Evolutionary conservation across 2,329 filamentous ascomycete genomes (phyloP), one percentile per base, ranked within the genome.

Genomic region (Ascochyta rabiei): DNA sequence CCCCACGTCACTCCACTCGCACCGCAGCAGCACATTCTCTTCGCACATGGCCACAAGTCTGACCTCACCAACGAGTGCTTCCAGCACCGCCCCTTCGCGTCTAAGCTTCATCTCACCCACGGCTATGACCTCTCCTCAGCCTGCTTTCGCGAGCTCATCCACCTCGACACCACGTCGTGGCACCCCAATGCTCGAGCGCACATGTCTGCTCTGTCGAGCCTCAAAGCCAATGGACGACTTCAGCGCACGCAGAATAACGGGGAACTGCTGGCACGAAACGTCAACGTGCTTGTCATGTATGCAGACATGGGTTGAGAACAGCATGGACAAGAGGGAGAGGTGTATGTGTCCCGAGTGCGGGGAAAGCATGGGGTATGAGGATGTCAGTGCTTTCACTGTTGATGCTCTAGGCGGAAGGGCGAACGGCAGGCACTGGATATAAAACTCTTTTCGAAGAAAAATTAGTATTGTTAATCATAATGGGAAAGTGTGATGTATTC

Each of bases 311-410:
- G 57, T 74, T 1, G 58, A 64, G n/a, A 53, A 53, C 10, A 64
- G 63, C 43, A 57, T 68, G 28, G 56, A 60, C 15, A 59, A 43
- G 3, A 61, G 59, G 48, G 60, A 62, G 12, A 50, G 54, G 15
- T 68, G 62, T 23, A 58, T 57, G 6, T 74, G 71, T 60, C 69
- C 68, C 0, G 71, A 74, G 48, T 74, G 71, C 37, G 61, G 62
- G 3, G 64, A 70, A 45, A 12, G 21, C 0, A 64, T 73, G 61
- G 47, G 47, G 0, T 63, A 62, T 9, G 66, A 68, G 15, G 71
- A 72, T 46, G 54, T 72, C 4, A 53, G 56, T 38, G 55, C 58
- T 45, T 68, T 69, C 48, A 62, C 61, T n/a, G 53, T 61, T 8
- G 57, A 60, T 30, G 53, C 53, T 5, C 35, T 56, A 3, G 53